Percentiles rank a stretch among this genome's conserved stretches.
These are phyloP conservation scores for Streptanthus diversifolius DNA, from an alignment of 345 rosid species.

Conservation along the genomic window DNA sequence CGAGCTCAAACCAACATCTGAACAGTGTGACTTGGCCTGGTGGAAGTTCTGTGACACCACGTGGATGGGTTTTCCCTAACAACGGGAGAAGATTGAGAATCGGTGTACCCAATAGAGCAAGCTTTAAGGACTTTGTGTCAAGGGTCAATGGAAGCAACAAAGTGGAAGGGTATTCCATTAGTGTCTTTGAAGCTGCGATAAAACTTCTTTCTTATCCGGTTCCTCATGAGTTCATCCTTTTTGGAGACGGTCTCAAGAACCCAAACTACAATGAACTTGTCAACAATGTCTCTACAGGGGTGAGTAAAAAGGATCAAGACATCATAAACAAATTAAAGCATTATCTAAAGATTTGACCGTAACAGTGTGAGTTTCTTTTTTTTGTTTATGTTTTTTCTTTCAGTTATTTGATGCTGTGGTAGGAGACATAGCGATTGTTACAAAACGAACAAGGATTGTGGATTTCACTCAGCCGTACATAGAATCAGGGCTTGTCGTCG, in stretches of 20 bases:
- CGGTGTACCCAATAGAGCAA: constrained; percentile 71
- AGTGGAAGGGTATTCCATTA: constrained; percentile 70
- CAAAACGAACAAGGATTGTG: constrained; percentile 61
- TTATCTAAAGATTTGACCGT: constrained; percentile 6
- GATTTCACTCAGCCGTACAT: constrained; percentile 90
- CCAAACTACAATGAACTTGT: constrained; percentile 70
- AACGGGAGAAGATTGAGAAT: constrained; percentile 71
- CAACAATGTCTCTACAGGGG: constrained; percentile 50
- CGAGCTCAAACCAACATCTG: constrained; percentile 68
- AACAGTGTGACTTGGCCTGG: constrained; percentile 82
- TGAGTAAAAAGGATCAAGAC: constrained; percentile 42
- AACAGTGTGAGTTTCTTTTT: background rate
- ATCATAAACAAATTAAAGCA: background rate
- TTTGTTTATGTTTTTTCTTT: constrained; percentile 9
- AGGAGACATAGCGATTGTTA: constrained; percentile 77
- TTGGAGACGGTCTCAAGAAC: constrained; percentile 77
- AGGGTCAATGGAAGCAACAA: constrained; percentile 47
- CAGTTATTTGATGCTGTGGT: constrained; percentile 80
- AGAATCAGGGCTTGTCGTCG: constrained; percentile 88
- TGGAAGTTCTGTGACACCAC: constrained; percentile 52
- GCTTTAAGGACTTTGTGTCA: constrained; percentile 52
- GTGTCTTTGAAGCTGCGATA: constrained; percentile 73
- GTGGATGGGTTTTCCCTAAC: constrained; percentile 92
- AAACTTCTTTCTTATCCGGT: constrained; percentile 67
- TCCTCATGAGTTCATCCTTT: constrained; percentile 65